Base-by-base conservation (phyloP, 768 basidiomycete species). In the Boletus reticuloceps region DNA sequence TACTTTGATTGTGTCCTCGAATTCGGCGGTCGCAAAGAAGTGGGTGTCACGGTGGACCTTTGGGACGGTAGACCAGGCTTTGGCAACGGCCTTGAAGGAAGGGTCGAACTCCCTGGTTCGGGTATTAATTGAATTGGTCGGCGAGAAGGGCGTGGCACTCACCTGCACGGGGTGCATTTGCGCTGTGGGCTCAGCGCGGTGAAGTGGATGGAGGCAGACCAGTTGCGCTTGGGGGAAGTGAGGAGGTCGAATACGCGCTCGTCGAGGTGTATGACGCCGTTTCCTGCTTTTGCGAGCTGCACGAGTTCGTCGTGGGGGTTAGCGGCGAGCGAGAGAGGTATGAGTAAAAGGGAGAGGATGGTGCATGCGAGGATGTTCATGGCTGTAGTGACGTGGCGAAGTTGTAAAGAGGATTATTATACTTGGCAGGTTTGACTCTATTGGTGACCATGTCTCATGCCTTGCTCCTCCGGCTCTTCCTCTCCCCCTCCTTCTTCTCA, bases 81-180 rank as follows among this genome's bases (percentile, higher is more conserved):
- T 84, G 36, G 91, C 89, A 13, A 96, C 87, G 4, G 84, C 74
- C n/a, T 79, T 79, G 81, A 85, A 97, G 6, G 85, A 78, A 8
- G 95, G 93, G 47, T 89, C 82, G 66, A 98, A 96, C 62, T 90
- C 83, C 69, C 94, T 96, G 69, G 47, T 22, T 12, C 14, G n/a
- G 16, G 37, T 1, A 13, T 56, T n/a, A 50, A 5, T 36, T 20
- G 32, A 14, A 9, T 11, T 11, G 19, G 4, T 4, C 7, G 0
- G 19, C 5, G 37, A 38, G 43, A 47, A 20, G 10, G 51, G 5
- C 14, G 32, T 17, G 25, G 11, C 2, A 80, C 91, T 73, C 63
- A 92, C 95, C 78, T 88, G 89, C 97, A 99, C 44, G 95, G 96
- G n/a, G 69, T 71, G 70, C 97, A 99, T 70, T 86, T 89, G 66